A percentile compares a stretch with the other conserved stretches of the same genome.
These are phyloP conservation scores for Talaromyces verruculosus DNA, from an alignment of 2,329 filamentous ascomycete species.

Conservation along the genomic window DNA sequence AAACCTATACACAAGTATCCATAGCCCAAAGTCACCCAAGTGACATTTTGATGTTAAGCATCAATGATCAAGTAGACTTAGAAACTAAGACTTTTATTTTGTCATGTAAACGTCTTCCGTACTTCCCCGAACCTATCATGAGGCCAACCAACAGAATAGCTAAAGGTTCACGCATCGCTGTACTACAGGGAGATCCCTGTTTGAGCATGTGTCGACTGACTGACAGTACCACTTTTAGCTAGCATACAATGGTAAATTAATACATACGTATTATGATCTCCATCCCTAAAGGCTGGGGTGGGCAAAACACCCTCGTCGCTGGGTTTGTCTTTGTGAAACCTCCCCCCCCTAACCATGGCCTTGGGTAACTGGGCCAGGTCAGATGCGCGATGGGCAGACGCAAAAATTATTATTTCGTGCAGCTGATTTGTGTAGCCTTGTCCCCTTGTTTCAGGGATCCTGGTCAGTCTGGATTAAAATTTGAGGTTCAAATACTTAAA, in stretches of 20 bases:
- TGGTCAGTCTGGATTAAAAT: conserved; percentile 11
- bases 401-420: neutral
- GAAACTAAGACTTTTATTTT: neutral
- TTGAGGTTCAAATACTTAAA: neutral
- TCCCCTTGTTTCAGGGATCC: neutral
- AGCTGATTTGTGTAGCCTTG: neutral
- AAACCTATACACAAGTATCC: neutral
- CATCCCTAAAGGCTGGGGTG: neutral
- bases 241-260: neutral
- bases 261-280: neutral
- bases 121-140: conserved; percentile 15
- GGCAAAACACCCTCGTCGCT: neutral
- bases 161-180: neutral
- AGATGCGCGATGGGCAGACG: neutral
- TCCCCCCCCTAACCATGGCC: neutral
- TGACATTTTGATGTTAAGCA: neutral
- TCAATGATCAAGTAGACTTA: neutral
- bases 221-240: neutral
- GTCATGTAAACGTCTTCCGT: conserved; percentile 10
- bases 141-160: neutral
- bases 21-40: neutral
- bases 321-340: neutral
- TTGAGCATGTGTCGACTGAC: neutral
- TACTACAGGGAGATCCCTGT: neutral
- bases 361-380: neutral